Evolutionary conservation across 2,329 filamentous ascomycete species (phyloP), one percentile per base, ranked within the genome.

Genomic region (Arthrobotrys pseudoclavata): DNA sequence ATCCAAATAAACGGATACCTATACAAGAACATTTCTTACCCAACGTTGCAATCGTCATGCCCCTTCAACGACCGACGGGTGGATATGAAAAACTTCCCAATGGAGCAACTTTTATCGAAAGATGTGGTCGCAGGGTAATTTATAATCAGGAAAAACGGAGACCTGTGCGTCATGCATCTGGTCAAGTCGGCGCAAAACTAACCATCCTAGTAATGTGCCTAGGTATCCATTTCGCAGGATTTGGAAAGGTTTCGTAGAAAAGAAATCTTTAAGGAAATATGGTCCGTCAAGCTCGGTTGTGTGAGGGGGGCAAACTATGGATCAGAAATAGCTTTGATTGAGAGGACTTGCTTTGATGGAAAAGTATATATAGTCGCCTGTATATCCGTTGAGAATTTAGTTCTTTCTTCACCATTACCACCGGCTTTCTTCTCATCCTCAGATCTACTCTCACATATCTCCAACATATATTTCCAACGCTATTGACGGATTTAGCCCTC

Each of bases 41-140:
- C 29, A 50, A 53, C n/a, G 10, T 6, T 31, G 1, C 26, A 31
- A 22, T 22, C 52, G 18, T 18, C 12, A 31, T 31, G 18, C 42
- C 2, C 3, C 15, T 45, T 37, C 34, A 13, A 13, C 34, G 2
- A 13, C 13, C 13, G 15, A 45, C 1, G 10, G 4, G 3, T n/a
- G 55, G 55, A 60, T 20, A 42, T 42, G 20, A 57, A 60, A 40
- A 18, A 55, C 31, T 66, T 50, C 60, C 69, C n/a, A 10, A 40
- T 22, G 9, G 10, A 31, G 68, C 13, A 62, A 10, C 5, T 24
- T 15, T 24, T 31, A 31, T 13, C 3, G 9, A 62, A 64, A 4
- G 42, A 10, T 37, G 18, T 34, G 48, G 34, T 57, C 57, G 68
- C 68, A 60, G 68, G 48, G 48, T 31, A 71, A 71, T 57, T 71